Evolutionary conservation across 805 yeast species (phyloP).

Genomic region (Candida nonsorbophila): DNA sequence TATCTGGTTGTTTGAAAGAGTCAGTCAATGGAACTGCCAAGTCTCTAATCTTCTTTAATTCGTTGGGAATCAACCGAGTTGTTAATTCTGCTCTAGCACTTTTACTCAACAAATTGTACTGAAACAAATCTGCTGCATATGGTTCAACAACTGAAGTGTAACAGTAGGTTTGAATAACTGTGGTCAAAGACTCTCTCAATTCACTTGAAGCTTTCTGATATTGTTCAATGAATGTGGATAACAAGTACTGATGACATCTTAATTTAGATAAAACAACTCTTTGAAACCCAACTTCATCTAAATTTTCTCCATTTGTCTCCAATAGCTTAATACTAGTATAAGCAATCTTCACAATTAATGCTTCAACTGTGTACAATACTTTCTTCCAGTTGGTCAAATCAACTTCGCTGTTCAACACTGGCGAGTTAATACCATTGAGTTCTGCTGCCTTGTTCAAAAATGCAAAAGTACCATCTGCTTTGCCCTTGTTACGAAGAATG

Average conservation of each 20-base stretch:
- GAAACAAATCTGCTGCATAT: slow-evolving; percentile 67
- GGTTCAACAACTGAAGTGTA: slow-evolving; percentile 58
- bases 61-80: slow-evolving; percentile 18
- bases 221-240: slow-evolving; percentile 34
- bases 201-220: slow-evolving; percentile 12
- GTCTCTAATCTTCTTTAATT: slow-evolving; percentile 38
- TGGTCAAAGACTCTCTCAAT: slow-evolving; percentile 45
- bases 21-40: slow-evolving; percentile 78
- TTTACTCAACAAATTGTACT: slow-evolving; percentile 22
- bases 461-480: slow-evolving; percentile 40
- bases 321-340: slow-evolving; percentile 24
- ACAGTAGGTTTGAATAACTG: slow-evolving; percentile 53
- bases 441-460: slow-evolving; percentile 33
- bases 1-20: slow-evolving; percentile 77
- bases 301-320: slow-evolving; percentile 28
- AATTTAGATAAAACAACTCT: slow-evolving; percentile 45
- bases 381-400: slow-evolving; percentile 18
- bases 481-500: slow-evolving; percentile 35
- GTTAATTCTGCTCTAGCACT: slow-evolving; percentile 4
- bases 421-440: slow-evolving; percentile 11
- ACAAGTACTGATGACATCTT: slow-evolving; percentile 45
- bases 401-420: slow-evolving; percentile 17
- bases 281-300: slow-evolving; percentile 44
- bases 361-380: slow-evolving; percentile 29
- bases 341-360: slow-evolving; percentile 35